phyloP scores from a whole-genome alignment of 768 basidiomycete species.

The Antrodiella citrinella region DNA sequence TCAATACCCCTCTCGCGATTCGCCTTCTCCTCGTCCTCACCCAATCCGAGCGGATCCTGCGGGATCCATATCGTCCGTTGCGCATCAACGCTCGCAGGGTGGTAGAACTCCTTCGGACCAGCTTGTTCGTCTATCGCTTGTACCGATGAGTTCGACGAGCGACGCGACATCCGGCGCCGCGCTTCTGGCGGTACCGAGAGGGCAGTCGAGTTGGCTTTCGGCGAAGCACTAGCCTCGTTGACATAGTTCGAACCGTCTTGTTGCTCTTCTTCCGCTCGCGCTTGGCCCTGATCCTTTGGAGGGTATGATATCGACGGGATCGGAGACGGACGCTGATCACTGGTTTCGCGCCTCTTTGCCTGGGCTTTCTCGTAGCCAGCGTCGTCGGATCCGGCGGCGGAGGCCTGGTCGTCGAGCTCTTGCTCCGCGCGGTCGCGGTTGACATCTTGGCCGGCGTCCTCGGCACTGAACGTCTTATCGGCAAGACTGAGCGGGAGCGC shows the following conservation, averaged over 20 bases:
- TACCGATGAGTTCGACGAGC: conserved; percentile 8
- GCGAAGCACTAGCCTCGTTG: not conserved
- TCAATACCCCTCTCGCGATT: conserved; percentile 46
- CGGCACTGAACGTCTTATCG: conserved; percentile 32
- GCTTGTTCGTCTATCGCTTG: conserved; percentile 19
- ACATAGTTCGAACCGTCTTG: not conserved
- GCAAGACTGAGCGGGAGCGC: conserved; percentile 76
- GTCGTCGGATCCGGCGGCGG: conserved; percentile 1
- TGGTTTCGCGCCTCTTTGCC: not conserved
- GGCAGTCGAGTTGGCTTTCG: not conserved
- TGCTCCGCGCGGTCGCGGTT: conserved; percentile 14
- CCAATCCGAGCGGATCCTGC: conserved; percentile 57
- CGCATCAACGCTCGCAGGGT: conserved; percentile 69
- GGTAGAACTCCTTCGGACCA: conserved; percentile 64
- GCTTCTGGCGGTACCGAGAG: not conserved
- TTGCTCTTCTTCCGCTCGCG: not conserved
- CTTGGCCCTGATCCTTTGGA: not conserved
- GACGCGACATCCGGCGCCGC: not conserved
- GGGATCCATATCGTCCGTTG: conserved; percentile 86
- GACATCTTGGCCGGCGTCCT: conserved; percentile 3
- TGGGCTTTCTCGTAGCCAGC: not conserved
- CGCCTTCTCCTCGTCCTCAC: conserved; percentile 52
- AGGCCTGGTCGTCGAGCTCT: conserved; percentile 13
- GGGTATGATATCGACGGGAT: not conserved
- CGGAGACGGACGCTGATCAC: not conserved